phyloP scores from a whole-genome alignment of 108 stramenopile genomes.

The Chaetoceros tenuissimus region DNA sequence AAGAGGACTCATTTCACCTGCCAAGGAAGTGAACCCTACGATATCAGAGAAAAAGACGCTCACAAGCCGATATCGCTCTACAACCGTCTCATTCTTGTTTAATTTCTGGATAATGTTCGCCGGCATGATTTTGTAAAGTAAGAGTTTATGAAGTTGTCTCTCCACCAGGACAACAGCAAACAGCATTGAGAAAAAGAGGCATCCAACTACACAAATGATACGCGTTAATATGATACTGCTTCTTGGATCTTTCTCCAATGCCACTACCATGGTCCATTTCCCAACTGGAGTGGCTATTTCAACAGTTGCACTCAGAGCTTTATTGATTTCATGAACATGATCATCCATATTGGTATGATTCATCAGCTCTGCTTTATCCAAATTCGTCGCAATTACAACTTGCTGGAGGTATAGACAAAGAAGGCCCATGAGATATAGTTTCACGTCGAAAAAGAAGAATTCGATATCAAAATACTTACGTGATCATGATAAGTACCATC shows the following conservation, averaged over 20 bases:
- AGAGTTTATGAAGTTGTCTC: background rate
- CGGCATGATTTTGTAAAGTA: constrained; percentile 8
- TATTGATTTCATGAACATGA: too few species aligned
- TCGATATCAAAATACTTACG: too few species aligned
- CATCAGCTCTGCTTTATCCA: too few species aligned
- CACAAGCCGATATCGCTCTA: constrained; percentile 40
- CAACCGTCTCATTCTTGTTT: constrained; percentile 1
- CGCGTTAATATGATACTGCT: background rate
- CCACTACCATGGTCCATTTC: constrained; percentile 2
- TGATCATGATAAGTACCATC: too few species aligned
- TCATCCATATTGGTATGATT: too few species aligned
- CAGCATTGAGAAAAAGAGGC: background rate
- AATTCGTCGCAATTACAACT: background rate
- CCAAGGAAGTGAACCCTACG: constrained; percentile 60
- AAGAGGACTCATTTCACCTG: constrained; percentile 31
- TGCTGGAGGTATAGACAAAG: too few species aligned
- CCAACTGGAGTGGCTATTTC: background rate
- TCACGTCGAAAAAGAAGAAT: too few species aligned
- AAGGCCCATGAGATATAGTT: too few species aligned
- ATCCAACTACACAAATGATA: background rate
- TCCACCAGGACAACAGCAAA: background rate
- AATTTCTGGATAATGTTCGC: background rate
- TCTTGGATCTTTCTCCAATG: background rate
- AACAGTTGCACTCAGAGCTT: too few species aligned
- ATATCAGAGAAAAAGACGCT: constrained; percentile 78